Evolutionary conservation across 441 rosid genomes (phyloP), one percentile per base, ranked within the genome.

Genomic region (Euphorbia celastroides): DNA sequence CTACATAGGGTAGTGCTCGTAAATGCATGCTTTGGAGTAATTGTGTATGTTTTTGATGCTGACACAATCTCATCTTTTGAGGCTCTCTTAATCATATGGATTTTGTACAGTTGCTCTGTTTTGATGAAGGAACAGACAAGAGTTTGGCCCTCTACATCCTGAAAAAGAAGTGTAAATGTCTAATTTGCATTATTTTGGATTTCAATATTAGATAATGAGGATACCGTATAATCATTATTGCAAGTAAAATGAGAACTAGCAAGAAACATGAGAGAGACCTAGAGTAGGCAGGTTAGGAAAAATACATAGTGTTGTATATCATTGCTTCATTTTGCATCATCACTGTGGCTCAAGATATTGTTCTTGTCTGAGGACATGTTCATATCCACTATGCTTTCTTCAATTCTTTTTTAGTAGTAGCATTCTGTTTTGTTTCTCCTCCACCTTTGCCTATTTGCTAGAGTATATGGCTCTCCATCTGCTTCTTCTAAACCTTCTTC

Each of bases 81-180:
- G 50, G n/a, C 30, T 34, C 64, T 19, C 38, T 0, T n/a, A n/a
- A 38, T 61, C 22, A 60, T 27, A 27, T 57, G 19, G 60, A 13
- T 60, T 12, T 62, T 52, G 34, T 62, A 17, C 27, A 62, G 36
- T 62, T 23, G 34, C 66, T 62, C 22, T 23, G 36, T 16, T 62
- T 60, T 38, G 62, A 60, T 60, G 16, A 2, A 25, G 36, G 50
- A 23, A 20, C 50, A 12, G 19, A 32, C 27, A 20, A 32, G 20
- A n/a, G 19, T 36, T 32, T 23, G 23, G 66, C 36, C 22, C 25
- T 42, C 25, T 42, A 16, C 17, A 28, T 62, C 20, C 23, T 62
- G 55, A 11, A 46, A n/a, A 26, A 30, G 58, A n/a, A 30, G 27
- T 17, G 1, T 64, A 19, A 51, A 48, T 31, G n/a, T n/a, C 42